phyloP scores from a whole-genome alignment of 257 asterid species.

The Anisodus tanguticus region DNA sequence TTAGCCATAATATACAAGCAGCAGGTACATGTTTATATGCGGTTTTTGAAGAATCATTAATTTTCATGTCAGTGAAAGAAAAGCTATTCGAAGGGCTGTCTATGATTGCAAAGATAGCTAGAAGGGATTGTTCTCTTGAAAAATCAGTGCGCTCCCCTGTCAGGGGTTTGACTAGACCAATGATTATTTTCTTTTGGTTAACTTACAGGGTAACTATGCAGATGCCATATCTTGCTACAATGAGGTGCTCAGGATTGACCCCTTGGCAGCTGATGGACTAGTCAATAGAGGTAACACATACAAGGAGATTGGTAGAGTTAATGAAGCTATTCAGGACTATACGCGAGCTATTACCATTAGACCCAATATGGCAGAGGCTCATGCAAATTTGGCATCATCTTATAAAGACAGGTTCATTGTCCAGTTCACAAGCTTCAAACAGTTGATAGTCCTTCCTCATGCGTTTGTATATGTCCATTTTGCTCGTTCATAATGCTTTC shows the following conservation, averaged over 20 bases:
- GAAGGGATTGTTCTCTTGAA: background rate
- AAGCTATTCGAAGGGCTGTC: background rate
- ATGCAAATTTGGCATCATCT: slow-evolving; percentile 98
- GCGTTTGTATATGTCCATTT: slow-evolving; percentile 28
- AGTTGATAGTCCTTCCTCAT: background rate
- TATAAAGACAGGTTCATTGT: slow-evolving; percentile 82
- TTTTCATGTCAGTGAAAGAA: slow-evolving; percentile 20
- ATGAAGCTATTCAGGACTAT: slow-evolving; percentile 92
- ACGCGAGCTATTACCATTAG: slow-evolving; percentile 76
- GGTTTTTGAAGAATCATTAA: background rate
- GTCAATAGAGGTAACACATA: slow-evolving; percentile 96
- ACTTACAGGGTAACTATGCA: slow-evolving; percentile 83
- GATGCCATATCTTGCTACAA: slow-evolving; percentile 98
- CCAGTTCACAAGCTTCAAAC: slow-evolving; percentile 11
- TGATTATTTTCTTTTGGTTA: slow-evolving; percentile 22
- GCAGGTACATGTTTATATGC: slow-evolving; percentile 59
- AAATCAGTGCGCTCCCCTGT: background rate
- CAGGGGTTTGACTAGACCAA: background rate
- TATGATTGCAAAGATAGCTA: slow-evolving; percentile 4
- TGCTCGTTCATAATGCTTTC: slow-evolving; percentile 11
- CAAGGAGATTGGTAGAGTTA: slow-evolving; percentile 95
- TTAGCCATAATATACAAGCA: slow-evolving; percentile 94
- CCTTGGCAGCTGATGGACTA: slow-evolving; percentile 94
- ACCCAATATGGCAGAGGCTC: slow-evolving; percentile 99
- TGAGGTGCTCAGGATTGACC: slow-evolving; percentile 96